These are phyloP conservation scores for Tricholoma hemisulphureum DNA, from an alignment of 768 basidiomycete species.

Conservation along the genomic window DNA sequence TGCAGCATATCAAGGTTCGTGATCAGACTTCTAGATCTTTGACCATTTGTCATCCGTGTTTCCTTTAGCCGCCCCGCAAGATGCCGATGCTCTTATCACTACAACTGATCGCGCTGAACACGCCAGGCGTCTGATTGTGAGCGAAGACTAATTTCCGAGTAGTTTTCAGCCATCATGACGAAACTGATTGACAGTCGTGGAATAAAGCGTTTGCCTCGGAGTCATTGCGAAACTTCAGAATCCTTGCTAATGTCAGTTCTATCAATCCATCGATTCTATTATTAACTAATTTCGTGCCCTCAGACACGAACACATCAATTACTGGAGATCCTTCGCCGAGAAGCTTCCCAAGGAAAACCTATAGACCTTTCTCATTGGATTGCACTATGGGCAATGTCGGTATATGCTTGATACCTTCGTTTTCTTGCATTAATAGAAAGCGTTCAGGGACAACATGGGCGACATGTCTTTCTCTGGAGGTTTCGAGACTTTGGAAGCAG, in stretches of 20 bases:
- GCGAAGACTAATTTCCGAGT: background rate
- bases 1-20: background rate
- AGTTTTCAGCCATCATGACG: background rate
- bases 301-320: slow-evolving; percentile 1
- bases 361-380: slow-evolving; percentile 2
- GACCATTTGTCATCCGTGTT: background rate
- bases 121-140: slow-evolving; percentile 2
- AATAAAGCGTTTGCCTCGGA: slow-evolving; percentile 1
- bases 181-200: background rate
- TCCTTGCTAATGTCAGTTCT: background rate
- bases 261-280: background rate
- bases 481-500: slow-evolving; percentile 2
- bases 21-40: background rate
- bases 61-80: slow-evolving; percentile 8
- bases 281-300: background rate
- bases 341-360: background rate
- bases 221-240: background rate
- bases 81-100: slow-evolving; percentile 19
- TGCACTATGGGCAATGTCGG: slow-evolving; percentile 1
- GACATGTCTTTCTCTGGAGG: slow-evolving; percentile 6
- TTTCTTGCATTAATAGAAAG: background rate
- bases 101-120: slow-evolving; percentile 10
- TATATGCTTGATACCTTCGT: background rate
- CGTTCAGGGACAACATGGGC: background rate
- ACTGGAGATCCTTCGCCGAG: background rate